Base-by-base conservation (phyloP, 345 rosid genomes). In the Passiflora organensis region DNA sequence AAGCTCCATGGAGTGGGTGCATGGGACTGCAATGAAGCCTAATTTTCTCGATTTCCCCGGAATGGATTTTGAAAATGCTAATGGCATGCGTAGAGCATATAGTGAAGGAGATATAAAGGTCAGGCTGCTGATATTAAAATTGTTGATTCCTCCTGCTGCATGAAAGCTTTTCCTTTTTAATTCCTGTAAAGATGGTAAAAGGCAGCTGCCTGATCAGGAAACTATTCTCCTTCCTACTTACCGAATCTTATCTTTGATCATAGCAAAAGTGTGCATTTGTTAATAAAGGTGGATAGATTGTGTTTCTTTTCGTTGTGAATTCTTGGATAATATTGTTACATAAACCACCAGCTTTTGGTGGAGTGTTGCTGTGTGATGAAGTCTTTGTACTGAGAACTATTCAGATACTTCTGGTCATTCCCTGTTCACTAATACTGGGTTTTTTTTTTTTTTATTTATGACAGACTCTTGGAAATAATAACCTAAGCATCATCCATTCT, bases 71-170 rank as follows among this genome's bases (percentile, higher is more conserved):
- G 79, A 70, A 69, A 64, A 77, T 67, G 80, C 51, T 34, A 82
- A 77, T 73, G 93, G 97, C 56, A 83, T 94, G 89, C 67, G 99
- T 48, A 72, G 97, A 74, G 88, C 99, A 58, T 89, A 74, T 62
- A 89, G 99, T 21, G 99, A 89, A 51, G 96, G 99, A 50, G 97
- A 89, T 64, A 94, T 94, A 48, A 77, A 94, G 97, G 99, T 93
- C 55, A 67, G 70, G 51, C 51, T 59, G 17, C n/a, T n/a, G n/a
- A n/a, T n/a, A n/a, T n/a, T n/a, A n/a, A n/a, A n/a, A n/a, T n/a
- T n/a, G n/a, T n/a, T n/a, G n/a, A n/a, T n/a, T n/a, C n/a, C n/a
- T n/a, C n/a, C n/a, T n/a, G n/a, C n/a, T n/a, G n/a, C n/a, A n/a
- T n/a, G n/a, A n/a, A n/a, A n/a, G n/a, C n/a, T n/a, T n/a, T n/a